Evolutionary conservation across 169 alveolate genomes (phyloP), one percentile per base, ranked within the genome.

Genomic region (Sarcocystis neurona): DNA sequence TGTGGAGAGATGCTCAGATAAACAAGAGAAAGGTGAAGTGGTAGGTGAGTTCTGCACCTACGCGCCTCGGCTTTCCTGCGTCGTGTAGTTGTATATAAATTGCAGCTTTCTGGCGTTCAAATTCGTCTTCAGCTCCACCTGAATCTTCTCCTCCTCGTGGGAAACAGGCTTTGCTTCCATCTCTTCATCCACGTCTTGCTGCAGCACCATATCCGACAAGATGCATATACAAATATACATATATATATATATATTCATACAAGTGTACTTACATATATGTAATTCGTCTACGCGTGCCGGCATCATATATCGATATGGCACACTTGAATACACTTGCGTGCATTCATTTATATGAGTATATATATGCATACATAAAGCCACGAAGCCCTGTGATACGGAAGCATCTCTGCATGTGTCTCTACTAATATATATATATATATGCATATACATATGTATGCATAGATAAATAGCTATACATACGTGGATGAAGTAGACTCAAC

Each of bases 31-130:
- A n/a, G n/a, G n/a, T n/a, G n/a, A n/a, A n/a, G n/a, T n/a, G n/a
- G n/a, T n/a, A n/a, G n/a, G n/a, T n/a, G n/a, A n/a, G n/a, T n/a
- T n/a, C n/a, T n/a, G n/a, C n/a, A 63, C 75, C 15, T 74, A 85
- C 90, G 63, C 85, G 27, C 91, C 91, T 10, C 91, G 68, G 70
- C 53, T 75, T n/a, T 72, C 85, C 48, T 87, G 85, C 1, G 91
- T 87, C 68, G 60, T 39, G 87, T 32, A 87, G 79, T 75, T 72
- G 87, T 72, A 87, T 27, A 87, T 87, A 80, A 60, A 87, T 39
- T 75, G 85, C 44, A 87, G 86, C 80, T 75, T 87, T 5, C 85
- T 63, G 56, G 87, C 91, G n/a, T 87, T 87, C 74, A 75, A 30
- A n/a, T 87, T 87, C 50, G 87, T 70, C 82, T 75, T 85, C 47